phyloP scores from a whole-genome alignment of 2,329 filamentous ascomycete species.

The Trichoderma semiorbis region DNA sequence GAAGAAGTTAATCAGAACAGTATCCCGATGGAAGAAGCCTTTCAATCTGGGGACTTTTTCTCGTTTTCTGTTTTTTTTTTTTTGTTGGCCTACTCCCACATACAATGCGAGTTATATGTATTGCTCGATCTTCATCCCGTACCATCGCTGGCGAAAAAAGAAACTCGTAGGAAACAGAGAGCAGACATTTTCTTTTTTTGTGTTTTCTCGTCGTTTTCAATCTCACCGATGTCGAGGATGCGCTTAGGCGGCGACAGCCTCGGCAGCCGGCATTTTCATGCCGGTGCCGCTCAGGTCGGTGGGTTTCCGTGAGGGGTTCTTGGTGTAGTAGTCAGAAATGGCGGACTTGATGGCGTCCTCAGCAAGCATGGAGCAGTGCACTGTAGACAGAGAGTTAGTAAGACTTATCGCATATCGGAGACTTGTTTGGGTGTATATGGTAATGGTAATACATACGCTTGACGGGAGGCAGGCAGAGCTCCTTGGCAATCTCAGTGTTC shows the following conservation, averaged over 20 bases:
- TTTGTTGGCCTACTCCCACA: background rate
- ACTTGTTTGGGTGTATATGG: background rate
- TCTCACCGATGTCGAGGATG: background rate
- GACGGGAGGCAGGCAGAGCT: constrained; percentile 83
- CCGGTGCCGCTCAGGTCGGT: constrained; percentile 77
- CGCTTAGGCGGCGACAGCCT: constrained; percentile 33
- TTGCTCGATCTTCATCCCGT: background rate
- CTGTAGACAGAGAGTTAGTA: constrained; percentile 45
- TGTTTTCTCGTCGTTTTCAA: background rate
- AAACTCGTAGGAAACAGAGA: background rate
- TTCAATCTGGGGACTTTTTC: background rate
- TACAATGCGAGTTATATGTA: background rate
- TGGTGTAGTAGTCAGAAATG: constrained; percentile 85
- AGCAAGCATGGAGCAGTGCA: constrained; percentile 89
- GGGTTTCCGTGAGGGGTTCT: constrained; percentile 63
- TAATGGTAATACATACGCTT: constrained; percentile 60
- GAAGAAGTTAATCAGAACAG: background rate
- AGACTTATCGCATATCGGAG: background rate
- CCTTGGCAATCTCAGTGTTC: constrained; percentile 98
- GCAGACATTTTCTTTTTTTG: background rate
- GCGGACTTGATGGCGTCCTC: constrained; percentile 90
- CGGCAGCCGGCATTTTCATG: constrained; percentile 57
- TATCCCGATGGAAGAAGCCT: background rate
- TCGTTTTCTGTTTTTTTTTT: background rate
- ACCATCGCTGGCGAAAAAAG: background rate